Conservation (phyloP, 106 monocot species). For the Platanthera guangdongensis region DNA sequence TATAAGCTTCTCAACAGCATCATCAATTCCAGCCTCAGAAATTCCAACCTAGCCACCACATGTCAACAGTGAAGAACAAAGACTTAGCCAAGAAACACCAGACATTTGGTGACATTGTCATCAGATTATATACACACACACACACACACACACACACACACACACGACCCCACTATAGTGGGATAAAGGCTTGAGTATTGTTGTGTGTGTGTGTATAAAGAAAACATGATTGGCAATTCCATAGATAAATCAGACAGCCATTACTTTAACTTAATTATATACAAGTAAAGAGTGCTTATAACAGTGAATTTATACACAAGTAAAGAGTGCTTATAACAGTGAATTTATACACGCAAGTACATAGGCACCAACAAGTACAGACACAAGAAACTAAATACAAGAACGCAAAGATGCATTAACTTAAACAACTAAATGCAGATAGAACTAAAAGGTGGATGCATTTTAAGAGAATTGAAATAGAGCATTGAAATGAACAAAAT, state of each 20-base stretch:
- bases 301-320: neutral
- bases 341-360: neutral
- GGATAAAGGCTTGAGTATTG: no score
- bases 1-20: constrained; percentile 76
- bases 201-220: neutral
- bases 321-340: neutral
- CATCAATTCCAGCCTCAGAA: constrained; percentile 92
- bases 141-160: no score
- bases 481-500: neutral
- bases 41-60: constrained; percentile 71
- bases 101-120: neutral
- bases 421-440: neutral
- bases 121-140: neutral
- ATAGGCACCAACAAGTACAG: neutral
- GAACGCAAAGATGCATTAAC: neutral
- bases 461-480: neutral
- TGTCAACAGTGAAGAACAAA: neutral
- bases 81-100: neutral
- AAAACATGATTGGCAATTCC: neutral
- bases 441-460: constrained; percentile 4
- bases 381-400: neutral
- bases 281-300: neutral
- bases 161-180: no score
- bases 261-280: neutral
- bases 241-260: neutral